These are phyloP conservation scores for Claviceps digitariae DNA, from an alignment of 2,329 filamentous ascomycete species.

Conservation along the genomic window DNA sequence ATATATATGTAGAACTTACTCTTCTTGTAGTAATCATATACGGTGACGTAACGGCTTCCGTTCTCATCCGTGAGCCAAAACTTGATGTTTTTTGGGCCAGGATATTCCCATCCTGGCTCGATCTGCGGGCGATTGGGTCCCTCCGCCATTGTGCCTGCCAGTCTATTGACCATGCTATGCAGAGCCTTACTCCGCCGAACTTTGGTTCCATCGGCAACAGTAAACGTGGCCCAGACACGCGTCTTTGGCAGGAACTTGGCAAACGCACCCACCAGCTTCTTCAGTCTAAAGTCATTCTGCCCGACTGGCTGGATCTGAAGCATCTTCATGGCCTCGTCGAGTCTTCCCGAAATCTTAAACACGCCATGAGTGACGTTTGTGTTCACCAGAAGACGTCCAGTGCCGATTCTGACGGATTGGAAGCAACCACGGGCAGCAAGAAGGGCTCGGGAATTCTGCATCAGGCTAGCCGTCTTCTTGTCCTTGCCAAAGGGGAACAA, in stretches of 20 bases:
- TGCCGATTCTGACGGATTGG: conserved; percentile 39
- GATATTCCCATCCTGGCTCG: conserved; percentile 12
- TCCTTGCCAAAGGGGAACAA: conserved; percentile 31
- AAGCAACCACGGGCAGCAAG: conserved; percentile 39
- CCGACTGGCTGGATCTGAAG: conserved; percentile 10
- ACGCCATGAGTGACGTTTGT: conserved; percentile 40
- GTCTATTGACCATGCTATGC: conserved; percentile 15
- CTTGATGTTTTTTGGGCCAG: conserved; percentile 19
- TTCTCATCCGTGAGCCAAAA: conserved; percentile 18
- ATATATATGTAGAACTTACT: too few relatives aligned
- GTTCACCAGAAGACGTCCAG: conserved; percentile 40
- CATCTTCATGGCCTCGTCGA: conserved; percentile 21
- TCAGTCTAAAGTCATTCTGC: conserved; percentile 10
- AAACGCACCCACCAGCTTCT: conserved; percentile 10
- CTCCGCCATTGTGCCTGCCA: conserved; percentile 6
- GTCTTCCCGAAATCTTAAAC: conserved; percentile 28
- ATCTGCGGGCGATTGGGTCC: conserved; percentile 13
- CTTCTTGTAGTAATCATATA: conserved; percentile 29
- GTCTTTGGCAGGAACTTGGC: conserved; percentile 26
- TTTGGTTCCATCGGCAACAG: conserved; percentile 17
- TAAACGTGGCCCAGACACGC: conserved; percentile 21
- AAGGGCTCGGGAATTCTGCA: conserved; percentile 18
- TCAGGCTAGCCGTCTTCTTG: conserved; percentile 15
- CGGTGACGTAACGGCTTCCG: conserved; percentile 19
- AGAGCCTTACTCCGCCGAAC: conserved; percentile 18